Percentiles rank a stretch among this genome's conserved stretches.
Evolutionary conservation across 768 basidiomycete species (phyloP).

Genomic region (Paxillus ammoniavirescens): DNA sequence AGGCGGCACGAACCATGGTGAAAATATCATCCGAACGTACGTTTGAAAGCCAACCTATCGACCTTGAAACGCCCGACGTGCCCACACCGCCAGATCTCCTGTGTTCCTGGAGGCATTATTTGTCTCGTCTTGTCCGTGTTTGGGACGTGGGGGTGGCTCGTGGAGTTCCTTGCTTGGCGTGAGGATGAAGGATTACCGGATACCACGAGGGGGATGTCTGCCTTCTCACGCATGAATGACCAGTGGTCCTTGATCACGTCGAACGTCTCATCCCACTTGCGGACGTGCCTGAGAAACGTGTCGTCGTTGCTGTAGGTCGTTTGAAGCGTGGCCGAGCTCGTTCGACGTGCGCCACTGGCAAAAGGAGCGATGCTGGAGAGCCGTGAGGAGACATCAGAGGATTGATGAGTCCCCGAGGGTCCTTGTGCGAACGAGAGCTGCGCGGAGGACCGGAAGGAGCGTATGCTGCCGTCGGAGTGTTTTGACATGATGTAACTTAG

Average conservation of each 20-base stretch:
- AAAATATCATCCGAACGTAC: constrained; percentile 29
- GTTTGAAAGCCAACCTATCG: constrained; percentile 38
- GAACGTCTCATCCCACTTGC: constrained; percentile 42
- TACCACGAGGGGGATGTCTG: constrained; percentile 27
- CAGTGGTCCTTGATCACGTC: constrained; percentile 46
- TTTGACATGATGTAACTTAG: constrained; percentile 40
- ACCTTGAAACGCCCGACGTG: constrained; percentile 66
- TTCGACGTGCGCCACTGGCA: constrained; percentile 18
- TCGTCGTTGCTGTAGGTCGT: constrained; percentile 32
- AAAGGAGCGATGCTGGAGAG: constrained; percentile 1
- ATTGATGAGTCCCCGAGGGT: constrained; percentile 15
- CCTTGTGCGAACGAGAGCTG: constrained; percentile 26
- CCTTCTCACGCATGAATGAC: constrained; percentile 58
- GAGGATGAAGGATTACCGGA: constrained; percentile 19
- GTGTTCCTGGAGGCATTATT: constrained; percentile 26
- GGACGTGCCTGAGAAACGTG: constrained; percentile 37
- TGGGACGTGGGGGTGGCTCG: constrained; percentile 7
- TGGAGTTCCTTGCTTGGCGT: constrained; percentile 24
- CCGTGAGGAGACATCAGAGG: constrained; percentile 4
- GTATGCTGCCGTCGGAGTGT: constrained; percentile 33
- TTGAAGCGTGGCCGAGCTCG: constrained; percentile 34
- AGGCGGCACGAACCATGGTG: constrained; percentile 11
- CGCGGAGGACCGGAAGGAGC: constrained; percentile 30
- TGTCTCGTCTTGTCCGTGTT: constrained; percentile 14
- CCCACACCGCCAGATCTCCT: constrained; percentile 68